Base-by-base conservation (phyloP, 75 land plant species). In the Sequoiadendron giganteum region DNA sequence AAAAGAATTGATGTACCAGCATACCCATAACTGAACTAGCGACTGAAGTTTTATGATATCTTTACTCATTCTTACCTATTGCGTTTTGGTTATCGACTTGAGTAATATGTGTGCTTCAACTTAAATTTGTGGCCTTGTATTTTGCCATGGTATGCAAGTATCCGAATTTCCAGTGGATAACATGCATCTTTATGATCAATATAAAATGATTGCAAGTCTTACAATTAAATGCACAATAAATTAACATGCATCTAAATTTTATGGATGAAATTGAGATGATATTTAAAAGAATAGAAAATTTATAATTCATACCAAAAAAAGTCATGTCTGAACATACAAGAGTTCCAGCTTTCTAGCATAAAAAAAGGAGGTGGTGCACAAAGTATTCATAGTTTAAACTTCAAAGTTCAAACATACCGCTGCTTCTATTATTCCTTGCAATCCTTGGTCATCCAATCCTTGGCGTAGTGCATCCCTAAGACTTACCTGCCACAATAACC, bases 381-480 rank as follows among this genome's bases (percentile, higher is more conserved):
- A 42, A 25, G 39, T 36, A 82, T 30, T 40, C 40, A 77, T 40
- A 45, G 18, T 86, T 38, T 9, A n/a, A 56, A 77, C 93, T 40
- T 1, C 42, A 40, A 40, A 40, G 54, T 13, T 13, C 25, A 32
- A 58, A 72, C 93, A 70, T 93, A 97, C 99, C 88, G 99, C 99
- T 45, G 92, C 92, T 48, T 94, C 89, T 86, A 98, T 98, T 61
- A 98, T 95, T 89, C 96, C 95, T 89, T 90, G 91, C 38, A 98
- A 93, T 39, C 91, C 96, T 86, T 86, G 61, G 90, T 95, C 97
- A 92, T 94, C 90, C 84, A 90, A 90, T 72, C 99, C 99, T 76
- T 83, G 42, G 30, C 99, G 95, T 68, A 98, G 88, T 10, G 99
- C 97, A 92, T 98, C 99, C 81, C 99, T 93, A 75, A 98, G 87